Base-by-base conservation (phyloP, 495 filamentous ascomycete species). In the Hypoxylon intermedium region DNA sequence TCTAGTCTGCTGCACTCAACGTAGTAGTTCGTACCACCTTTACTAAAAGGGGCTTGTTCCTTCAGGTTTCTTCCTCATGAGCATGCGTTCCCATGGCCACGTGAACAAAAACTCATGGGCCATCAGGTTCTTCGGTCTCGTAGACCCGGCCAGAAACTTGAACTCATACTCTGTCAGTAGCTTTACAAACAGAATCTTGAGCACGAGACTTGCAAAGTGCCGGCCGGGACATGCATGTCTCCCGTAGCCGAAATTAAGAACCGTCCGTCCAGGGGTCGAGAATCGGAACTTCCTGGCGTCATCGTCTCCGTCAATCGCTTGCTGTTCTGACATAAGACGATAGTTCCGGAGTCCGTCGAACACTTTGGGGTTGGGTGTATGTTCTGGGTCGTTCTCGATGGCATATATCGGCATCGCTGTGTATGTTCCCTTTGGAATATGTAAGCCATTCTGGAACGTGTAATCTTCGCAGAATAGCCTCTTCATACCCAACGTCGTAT, bases 111-210 rank as follows among this genome's bases (percentile, higher is more conserved):
- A 53, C 7, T 67, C 58, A n/a, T 53, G 28, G 19, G 47, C 6
- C 5, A 9, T 47, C 9, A 58, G 4, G 19, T 47, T 52, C 52
- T 16, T 4, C 1, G 63, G 63, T 21, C 63, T 31, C 9, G n/a
- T 38, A 13, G 36, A n/a, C 9, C 63, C 63, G 1, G 31, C 23
- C 19, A 47, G 11, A 15, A 67, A 63, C 20, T 42, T 20, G 55
- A 67, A 59, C 9, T 67, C 59, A 26, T 63, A 63, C 5, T 63
- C 48, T 1, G 47, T 53, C 4, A 67, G 36, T n/a, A 59, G 3
- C 53, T 69, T 64, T 37, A 52, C 56, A 6, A 67, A 37, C n/a
- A 67, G 26, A 4, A 65, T 58, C 38, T 73, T 73, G 54, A 71
- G 38, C 20, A 50, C 52, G 0, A 40, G 26, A n/a, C 46, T 58